Evolutionary conservation across 2,329 filamentous ascomycete species (phyloP), one percentile per base, ranked within the genome.

Genomic region (Rhinocladiella similis): DNA sequence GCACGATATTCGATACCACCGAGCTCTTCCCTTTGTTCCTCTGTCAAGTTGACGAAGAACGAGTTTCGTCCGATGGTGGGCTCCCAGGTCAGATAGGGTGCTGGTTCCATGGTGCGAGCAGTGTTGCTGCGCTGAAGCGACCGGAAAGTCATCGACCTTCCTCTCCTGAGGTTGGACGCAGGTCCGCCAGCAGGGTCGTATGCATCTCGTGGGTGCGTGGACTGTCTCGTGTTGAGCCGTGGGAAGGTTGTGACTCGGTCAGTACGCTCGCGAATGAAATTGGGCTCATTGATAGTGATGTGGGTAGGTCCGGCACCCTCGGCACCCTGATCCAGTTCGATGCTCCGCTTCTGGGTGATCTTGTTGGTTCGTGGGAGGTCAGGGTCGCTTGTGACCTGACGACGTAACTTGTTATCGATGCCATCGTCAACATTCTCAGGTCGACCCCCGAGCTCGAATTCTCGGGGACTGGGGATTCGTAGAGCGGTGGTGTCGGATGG

Each of bases 1-100:
- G 93, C 90, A 5, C 94, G 87, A 68, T 99, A 99, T 71, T 99
- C 94, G 61, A 99, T 96, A 18, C 94, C 94, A 10, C 94, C 94
- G 2, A 99, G 77, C 72, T 99, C 94, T 69, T 99, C 92, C 63
- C 94, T 84, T 73, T 99, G 91, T 62, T 94, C 91, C 64, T 96
- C 88, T 0, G 88, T 90, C 62, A 99, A 73, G 64, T 92, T 90
- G 12, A 94, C 82, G 68, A 97, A 99, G 36, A 90, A 88, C 10
- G 93, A 97, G 71, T 99, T 99, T 61, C 94, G 86, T 20, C 89
- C 93, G 52, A 97, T 83, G 0, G 94, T 99, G 1, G 94, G 91
- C 57, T 92, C 87, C 83, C 91, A 97, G 71, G 91, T 97, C 50
- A 99, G 82, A 71, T 99, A 99, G 0, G 94, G 94, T 76, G 90